Base-by-base conservation (phyloP, 495 filamentous ascomycete species). In the Usnea hakonensis region DNA sequence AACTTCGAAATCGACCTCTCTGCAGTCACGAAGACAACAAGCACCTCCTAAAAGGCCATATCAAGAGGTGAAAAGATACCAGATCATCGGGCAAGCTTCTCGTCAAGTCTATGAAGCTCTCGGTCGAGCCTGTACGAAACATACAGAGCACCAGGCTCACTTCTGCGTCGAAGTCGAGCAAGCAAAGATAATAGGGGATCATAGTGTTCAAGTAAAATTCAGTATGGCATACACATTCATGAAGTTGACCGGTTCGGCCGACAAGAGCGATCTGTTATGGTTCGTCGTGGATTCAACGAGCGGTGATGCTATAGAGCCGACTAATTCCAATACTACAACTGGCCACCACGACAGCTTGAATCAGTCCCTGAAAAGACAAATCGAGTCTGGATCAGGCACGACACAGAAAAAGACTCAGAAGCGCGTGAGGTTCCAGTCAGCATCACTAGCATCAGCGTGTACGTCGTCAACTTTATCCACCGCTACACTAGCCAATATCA, bases 101-200 rank as follows among this genome's bases (percentile, higher is more conserved):
- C 55, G 59, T 14, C 64, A 71, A 52, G 68, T 78, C 6, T 70
- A 78, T 57, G 66, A 74, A 68, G 70, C 71, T 13, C 61, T 77
- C 26, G 65, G 61, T 17, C 63, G 57, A 57, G 69, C 73, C 10
- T 78, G 75, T 32, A 63, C 67, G 4, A 62, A 64, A 23, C 75
- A 75, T 60, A 58, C 58, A 2, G 64, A 68, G 38, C 75, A 78
- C 57, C 61, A 43, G 13, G 71, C 72, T 14, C 65, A 73, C 57
- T 63, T 77, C 28, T 72, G 70, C 54, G 65, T 77, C 9, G 65
- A 76, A 52, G 63, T 68, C 2, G 61, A 73, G 37, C 60, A 64
- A 43, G 55, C 57, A 13, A 57, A 19, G 11, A 40, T 58, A n/a
- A 40, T 54, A 17, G 46, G 57, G 5, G 40, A 23, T 28, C 21